Evolutionary conservation across 805 yeast genomes (phyloP).

Genomic region (Naumovozyma baii): DNA sequence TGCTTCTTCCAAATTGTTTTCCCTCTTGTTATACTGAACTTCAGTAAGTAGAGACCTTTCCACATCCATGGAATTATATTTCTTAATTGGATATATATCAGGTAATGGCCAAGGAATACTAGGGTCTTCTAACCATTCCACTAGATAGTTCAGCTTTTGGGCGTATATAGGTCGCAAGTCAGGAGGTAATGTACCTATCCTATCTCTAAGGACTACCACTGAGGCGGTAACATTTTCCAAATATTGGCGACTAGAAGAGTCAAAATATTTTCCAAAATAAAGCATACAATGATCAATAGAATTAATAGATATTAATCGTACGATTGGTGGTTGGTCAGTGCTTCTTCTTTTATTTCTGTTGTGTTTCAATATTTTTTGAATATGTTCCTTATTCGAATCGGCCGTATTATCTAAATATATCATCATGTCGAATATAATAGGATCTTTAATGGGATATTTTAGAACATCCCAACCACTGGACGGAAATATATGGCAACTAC

Average conservation of each 20-base stretch:
- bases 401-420: slow-evolving; percentile 57
- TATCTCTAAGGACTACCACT: slow-evolving; percentile 68
- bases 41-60: slow-evolving; percentile 69
- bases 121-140: slow-evolving; percentile 47
- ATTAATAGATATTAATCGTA: slow-evolving; percentile 66
- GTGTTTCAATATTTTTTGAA: slow-evolving; percentile 24
- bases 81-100: slow-evolving; percentile 52
- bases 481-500: slow-evolving; percentile 39
- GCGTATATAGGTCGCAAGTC: slow-evolving; percentile 67
- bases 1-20: slow-evolving; percentile 36
- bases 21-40: slow-evolving; percentile 45
- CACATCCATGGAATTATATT: slow-evolving; percentile 62
- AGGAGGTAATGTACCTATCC: slow-evolving; percentile 74
- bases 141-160: slow-evolving; percentile 52
- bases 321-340: slow-evolving; percentile 39
- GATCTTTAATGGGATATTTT: slow-evolving; percentile 15
- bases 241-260: slow-evolving; percentile 33
- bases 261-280: slow-evolving; percentile 34
- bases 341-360: slow-evolving; percentile 21
- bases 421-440: slow-evolving; percentile 43
- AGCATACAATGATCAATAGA: slow-evolving; percentile 75
- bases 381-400: slow-evolving; percentile 32
- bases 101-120: slow-evolving; percentile 67
- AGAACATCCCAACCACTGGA: slow-evolving; percentile 21
- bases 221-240: slow-evolving; percentile 70